phyloP scores from a whole-genome alignment of 257 asterid species.

The Nicotiana attenuata region DNA sequence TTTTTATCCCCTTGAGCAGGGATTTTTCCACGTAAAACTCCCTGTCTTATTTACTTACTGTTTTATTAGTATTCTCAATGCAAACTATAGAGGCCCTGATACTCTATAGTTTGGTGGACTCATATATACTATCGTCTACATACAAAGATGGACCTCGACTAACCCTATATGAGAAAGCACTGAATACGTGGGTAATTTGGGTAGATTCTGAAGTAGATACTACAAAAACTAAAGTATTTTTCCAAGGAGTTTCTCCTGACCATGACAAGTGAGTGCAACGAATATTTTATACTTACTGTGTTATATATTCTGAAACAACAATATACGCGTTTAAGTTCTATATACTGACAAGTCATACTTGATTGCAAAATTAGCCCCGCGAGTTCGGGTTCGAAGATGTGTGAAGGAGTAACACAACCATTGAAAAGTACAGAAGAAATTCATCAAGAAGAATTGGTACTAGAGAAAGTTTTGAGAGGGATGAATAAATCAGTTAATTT shows the following conservation, averaged over 20 bases:
- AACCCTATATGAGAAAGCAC: conserved; percentile 38
- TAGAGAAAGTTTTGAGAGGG: no score
- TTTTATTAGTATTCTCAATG: no score
- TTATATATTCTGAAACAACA: not conserved
- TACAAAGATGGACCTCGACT: conserved; percentile 40
- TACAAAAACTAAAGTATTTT: conserved; percentile 35
- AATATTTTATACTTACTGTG: not conserved
- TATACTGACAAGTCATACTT: not conserved
- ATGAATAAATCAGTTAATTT: conserved; percentile 20
- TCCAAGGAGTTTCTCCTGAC: conserved; percentile 62
- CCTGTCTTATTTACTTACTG: no score
- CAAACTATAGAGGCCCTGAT: no score
- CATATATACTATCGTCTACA: no score
- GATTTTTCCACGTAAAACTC: no score
- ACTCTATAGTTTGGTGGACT: no score
- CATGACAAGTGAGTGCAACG: conserved; percentile 38
- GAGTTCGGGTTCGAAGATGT: not conserved
- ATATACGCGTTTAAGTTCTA: not conserved
- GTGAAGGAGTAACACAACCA: conserved; percentile 8
- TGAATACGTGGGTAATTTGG: conserved; percentile 52
- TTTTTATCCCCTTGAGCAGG: no score
- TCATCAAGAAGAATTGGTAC: conserved; percentile 28
- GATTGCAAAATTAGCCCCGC: not conserved
- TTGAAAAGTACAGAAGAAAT: not conserved
- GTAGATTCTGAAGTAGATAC: conserved; percentile 35